Percentiles rank a stretch among this genome's conserved stretches.
Conservation (phyloP, 202 grass and related monocot species). For the Elaeis oleifera region DNA sequence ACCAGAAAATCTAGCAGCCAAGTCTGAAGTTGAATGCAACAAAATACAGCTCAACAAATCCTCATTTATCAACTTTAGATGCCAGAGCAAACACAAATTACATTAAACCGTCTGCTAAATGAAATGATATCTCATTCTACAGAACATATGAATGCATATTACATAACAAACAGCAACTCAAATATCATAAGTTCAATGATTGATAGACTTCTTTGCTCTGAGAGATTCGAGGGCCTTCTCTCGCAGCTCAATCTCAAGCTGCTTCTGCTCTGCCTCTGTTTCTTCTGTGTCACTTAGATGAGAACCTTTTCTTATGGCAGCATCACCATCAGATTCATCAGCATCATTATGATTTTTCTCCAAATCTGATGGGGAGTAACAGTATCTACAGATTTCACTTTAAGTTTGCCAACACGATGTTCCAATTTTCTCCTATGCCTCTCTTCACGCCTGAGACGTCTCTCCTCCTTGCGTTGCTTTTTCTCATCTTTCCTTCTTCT, state of each 20-base stretch:
- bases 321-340: constrained; percentile 33
- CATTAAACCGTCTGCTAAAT: constrained; percentile 40
- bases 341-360: constrained; percentile 35
- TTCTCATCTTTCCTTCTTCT: constrained; percentile 70
- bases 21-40: constrained; percentile 45
- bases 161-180: background rate
- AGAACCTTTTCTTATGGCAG: constrained; percentile 35
- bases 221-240: constrained; percentile 75
- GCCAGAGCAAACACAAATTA: constrained; percentile 54
- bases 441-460: constrained; percentile 52
- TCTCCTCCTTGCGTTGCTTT: constrained; percentile 71
- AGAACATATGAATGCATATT: constrained; percentile 28
- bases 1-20: constrained; percentile 55
- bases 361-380: constrained; percentile 32
- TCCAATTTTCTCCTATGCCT: constrained; percentile 48
- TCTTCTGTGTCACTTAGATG: constrained; percentile 23
- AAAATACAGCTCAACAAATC: constrained; percentile 46
- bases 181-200: constrained; percentile 29
- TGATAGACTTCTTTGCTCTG: constrained; percentile 55
- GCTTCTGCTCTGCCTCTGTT: constrained; percentile 47
- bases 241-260: constrained; percentile 69
- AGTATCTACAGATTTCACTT: constrained; percentile 30
- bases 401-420: constrained; percentile 38
- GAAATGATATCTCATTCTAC: constrained; percentile 28
- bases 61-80: constrained; percentile 43